Percentiles rank a stretch among this genome's conserved stretches.
These are phyloP conservation scores for Biscogniauxia marginata DNA, from an alignment of 2,329 filamentous ascomycete species.

Conservation along the genomic window DNA sequence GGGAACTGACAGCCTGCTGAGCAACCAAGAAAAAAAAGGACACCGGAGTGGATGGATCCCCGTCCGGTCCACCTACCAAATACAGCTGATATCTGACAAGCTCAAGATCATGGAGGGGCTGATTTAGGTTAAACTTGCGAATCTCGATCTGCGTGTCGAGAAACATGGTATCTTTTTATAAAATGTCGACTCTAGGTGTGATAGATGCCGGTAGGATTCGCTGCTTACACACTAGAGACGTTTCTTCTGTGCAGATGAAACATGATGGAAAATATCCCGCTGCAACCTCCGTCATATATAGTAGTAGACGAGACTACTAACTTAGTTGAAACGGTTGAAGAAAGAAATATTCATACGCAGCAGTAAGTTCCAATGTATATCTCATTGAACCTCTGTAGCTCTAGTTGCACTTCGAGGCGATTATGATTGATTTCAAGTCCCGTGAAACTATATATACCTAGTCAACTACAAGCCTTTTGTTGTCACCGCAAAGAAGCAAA, in stretches of 20 bases:
- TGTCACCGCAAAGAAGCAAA: not conserved
- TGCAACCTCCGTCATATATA: not conserved
- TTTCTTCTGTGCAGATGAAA: not conserved
- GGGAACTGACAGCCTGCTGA: not conserved
- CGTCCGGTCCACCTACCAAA: not conserved
- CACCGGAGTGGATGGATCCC: not conserved
- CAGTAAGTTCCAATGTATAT: not conserved
- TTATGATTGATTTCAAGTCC: too few relatives aligned
- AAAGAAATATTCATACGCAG: not conserved
- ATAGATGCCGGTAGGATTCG: not conserved
- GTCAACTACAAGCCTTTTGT: not conserved
- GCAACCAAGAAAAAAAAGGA: not conserved
- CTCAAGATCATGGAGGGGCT: not conserved
- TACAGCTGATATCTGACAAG: not conserved
- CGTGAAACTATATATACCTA: not conserved
- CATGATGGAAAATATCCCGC: not conserved
- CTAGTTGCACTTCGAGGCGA: not conserved
- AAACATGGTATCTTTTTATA: not conserved
- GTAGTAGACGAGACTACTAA: too few relatives aligned
- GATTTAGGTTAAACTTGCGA: not conserved
- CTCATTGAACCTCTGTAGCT: not conserved
- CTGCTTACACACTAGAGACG: not conserved
- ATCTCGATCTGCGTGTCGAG: not conserved
- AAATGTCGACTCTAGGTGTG: not conserved
- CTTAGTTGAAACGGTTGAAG: not conserved